Evolutionary conservation across 2,329 filamentous ascomycete species (phyloP).

Genomic region (Paecilomyces sp.): DNA sequence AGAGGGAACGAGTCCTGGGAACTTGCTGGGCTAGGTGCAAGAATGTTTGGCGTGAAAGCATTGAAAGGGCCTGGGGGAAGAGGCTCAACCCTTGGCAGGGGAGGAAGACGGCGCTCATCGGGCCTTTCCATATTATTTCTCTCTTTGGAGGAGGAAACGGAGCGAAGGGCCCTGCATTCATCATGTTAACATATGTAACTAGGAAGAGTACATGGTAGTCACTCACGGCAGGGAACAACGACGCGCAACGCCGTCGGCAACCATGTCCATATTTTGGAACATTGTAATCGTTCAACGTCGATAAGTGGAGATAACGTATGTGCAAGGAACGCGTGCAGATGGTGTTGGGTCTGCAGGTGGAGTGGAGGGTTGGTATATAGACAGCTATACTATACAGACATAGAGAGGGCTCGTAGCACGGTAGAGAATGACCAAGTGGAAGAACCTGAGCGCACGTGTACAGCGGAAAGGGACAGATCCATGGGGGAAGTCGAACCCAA

Average conservation of each 20-base stretch:
- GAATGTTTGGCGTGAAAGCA: conserved; percentile 21
- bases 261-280: conserved; percentile 23
- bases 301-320: not conserved
- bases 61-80: conserved; percentile 32
- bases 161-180: conserved; percentile 13
- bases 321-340: not conserved
- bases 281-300: conserved; percentile 8
- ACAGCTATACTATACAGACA: not conserved
- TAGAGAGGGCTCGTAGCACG: not conserved
- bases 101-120: conserved; percentile 29
- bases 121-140: conserved; percentile 18
- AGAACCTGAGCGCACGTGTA: conserved; percentile 2
- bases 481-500: not conserved
- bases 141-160: conserved; percentile 12
- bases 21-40: conserved; percentile 24
- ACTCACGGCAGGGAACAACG: conserved; percentile 32
- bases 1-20: conserved; percentile 26
- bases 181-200: conserved; percentile 4
- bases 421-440: conserved; percentile 1
- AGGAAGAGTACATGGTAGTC: not conserved
- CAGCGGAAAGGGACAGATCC: not conserved
- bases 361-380: conserved; percentile 1
- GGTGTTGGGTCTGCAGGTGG: not conserved
- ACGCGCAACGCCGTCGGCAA: conserved; percentile 20
- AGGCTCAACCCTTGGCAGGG: conserved; percentile 29